Conservation (phyloP, 345 rosid species). For the Eucalyptus erythrocorys region DNA sequence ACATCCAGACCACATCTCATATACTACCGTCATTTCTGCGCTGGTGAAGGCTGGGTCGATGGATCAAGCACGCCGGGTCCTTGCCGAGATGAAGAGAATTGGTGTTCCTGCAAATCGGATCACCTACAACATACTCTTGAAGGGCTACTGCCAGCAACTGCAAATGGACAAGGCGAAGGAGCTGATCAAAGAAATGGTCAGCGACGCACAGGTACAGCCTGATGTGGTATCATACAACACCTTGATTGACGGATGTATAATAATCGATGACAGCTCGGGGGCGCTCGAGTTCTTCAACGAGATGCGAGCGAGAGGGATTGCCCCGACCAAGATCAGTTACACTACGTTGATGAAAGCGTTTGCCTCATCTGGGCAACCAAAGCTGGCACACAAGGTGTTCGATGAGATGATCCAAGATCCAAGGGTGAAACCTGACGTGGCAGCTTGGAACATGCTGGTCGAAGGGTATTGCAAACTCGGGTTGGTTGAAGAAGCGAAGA, state of each 20-base stretch:
- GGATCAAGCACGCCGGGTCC: slow-evolving; percentile 76
- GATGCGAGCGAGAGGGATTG: slow-evolving; percentile 69
- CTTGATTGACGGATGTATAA: slow-evolving; percentile 81
- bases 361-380: slow-evolving; percentile 79
- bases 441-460: slow-evolving; percentile 90
- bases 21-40: slow-evolving; percentile 89
- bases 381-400: slow-evolving; percentile 74
- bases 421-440: slow-evolving; percentile 66
- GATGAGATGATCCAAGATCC: slow-evolving; percentile 84
- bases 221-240: slow-evolving; percentile 88
- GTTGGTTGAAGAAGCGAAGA: slow-evolving; percentile 76
- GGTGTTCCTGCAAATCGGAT: slow-evolving; percentile 77
- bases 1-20: slow-evolving; percentile 84
- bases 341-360: slow-evolving; percentile 97
- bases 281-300: slow-evolving; percentile 77
- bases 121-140: slow-evolving; percentile 82
- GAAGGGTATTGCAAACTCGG: slow-evolving; percentile 78
- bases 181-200: slow-evolving; percentile 59
- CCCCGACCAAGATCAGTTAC: slow-evolving; percentile 86
- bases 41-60: slow-evolving; percentile 65
- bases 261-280: slow-evolving; percentile 76
- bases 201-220: slow-evolving; percentile 48
- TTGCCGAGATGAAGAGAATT: slow-evolving; percentile 68
- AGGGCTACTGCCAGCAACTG: slow-evolving; percentile 81
- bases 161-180: slow-evolving; percentile 69